Conservation (phyloP, 306 rosid species). For the Neltuma alba region DNA sequence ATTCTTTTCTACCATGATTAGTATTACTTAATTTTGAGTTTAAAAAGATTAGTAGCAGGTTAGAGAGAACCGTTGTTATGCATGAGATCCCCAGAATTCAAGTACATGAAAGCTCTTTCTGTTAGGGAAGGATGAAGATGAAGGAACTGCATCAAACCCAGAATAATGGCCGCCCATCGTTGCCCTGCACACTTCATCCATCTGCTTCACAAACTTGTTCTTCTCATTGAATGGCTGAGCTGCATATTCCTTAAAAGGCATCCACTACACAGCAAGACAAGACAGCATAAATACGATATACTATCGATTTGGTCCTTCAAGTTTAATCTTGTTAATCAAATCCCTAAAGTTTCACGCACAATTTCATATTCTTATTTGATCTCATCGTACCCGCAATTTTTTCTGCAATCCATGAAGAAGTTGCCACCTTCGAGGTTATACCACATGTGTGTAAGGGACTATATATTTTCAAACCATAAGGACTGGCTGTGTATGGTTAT, state of each 20-base stretch:
- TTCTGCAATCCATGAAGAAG: not conserved
- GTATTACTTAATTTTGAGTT: too few species aligned
- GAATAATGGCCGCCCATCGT: constrained; percentile 51
- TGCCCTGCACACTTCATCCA: constrained; percentile 47
- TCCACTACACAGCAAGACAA: constrained; percentile 69
- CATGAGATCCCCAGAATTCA: constrained; percentile 42
- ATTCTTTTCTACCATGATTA: too few species aligned
- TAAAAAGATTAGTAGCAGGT: too few species aligned
- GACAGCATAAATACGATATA: too few species aligned
- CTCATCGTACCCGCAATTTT: not conserved
- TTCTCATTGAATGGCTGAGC: constrained; percentile 54
- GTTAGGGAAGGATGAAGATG: constrained; percentile 36
- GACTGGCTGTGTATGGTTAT: too few species aligned
- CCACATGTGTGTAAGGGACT: not conserved
- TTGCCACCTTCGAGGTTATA: not conserved
- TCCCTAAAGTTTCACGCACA: not conserved
- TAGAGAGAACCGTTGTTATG: too few species aligned
- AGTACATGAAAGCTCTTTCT: constrained; percentile 46
- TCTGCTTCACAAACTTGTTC: constrained; percentile 39
- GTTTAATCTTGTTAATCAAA: not conserved
- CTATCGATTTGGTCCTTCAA: not conserved
- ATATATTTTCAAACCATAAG: not conserved
- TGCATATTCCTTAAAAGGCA: constrained; percentile 65
- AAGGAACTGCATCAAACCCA: constrained; percentile 54
- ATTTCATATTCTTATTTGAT: not conserved